Conservation (phyloP, 2,329 filamentous ascomycete genomes). For the Venturiaceae sp. region DNA sequence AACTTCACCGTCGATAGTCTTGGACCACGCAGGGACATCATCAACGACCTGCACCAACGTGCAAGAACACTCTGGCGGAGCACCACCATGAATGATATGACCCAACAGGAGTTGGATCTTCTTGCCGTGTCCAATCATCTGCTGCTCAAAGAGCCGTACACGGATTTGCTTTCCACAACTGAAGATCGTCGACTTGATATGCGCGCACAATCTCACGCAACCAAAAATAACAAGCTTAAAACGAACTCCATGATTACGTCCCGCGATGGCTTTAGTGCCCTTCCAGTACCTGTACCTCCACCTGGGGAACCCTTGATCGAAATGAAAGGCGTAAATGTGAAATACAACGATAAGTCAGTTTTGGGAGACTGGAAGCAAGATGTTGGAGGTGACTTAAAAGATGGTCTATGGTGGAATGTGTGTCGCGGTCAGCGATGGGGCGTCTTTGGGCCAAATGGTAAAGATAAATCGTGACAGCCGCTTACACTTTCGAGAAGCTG, state of each 20-base stretch:
- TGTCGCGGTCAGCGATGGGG: constrained; percentile 80
- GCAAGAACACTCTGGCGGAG: neutral
- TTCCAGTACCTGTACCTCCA: neutral
- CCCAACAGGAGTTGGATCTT: neutral
- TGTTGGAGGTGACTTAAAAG: constrained; percentile 35
- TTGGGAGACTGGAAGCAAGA: constrained; percentile 71
- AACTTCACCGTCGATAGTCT: constrained; percentile 49
- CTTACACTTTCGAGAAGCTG: too few species aligned
- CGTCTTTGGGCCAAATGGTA: constrained; percentile 80
- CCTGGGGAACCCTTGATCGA: constrained; percentile 65
- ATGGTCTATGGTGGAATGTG: constrained; percentile 75
- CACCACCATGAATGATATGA: neutral
- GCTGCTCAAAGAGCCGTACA: neutral
- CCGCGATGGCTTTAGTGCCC: neutral
- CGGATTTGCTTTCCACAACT: neutral
- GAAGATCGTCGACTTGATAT: neutral
- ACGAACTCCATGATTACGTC: neutral
- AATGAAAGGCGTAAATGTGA: constrained; percentile 75
- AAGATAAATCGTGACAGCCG: neutral
- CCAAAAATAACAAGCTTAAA: neutral
- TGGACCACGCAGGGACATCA: neutral
- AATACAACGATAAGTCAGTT: constrained; percentile 64
- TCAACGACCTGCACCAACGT: neutral
- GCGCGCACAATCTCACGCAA: neutral
- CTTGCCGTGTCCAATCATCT: neutral